These are phyloP conservation scores for Choricystis sp. DNA, from an alignment of 139 green algal species.

Conservation along the genomic window DNA sequence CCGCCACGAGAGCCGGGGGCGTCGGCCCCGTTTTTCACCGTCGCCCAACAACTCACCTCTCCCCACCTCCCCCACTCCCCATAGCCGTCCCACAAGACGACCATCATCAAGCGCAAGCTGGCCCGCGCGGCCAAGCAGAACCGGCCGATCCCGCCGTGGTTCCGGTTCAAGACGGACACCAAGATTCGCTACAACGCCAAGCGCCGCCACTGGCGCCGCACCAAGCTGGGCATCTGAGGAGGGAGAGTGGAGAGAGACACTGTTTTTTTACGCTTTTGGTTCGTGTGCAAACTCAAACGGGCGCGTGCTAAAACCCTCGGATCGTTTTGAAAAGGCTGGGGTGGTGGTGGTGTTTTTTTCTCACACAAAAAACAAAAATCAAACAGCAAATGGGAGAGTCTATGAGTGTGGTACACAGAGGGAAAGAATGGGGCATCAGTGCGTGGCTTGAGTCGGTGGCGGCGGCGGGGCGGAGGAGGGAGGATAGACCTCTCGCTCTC, in stretches of 20 bases:
- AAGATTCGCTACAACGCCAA: slow-evolving; percentile 96
- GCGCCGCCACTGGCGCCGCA: slow-evolving; percentile 84
- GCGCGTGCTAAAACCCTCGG: not conserved
- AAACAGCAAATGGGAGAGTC: too few species aligned
- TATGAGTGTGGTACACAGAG: too few species aligned
- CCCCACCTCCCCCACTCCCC: slow-evolving; percentile 1
- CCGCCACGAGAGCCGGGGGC: too few species aligned
- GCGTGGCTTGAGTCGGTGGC: too few species aligned
- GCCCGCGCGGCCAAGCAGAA: slow-evolving; percentile 97
- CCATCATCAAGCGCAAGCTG: slow-evolving; percentile 77
- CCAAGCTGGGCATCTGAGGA: slow-evolving; percentile 72
- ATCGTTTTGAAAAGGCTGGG: not conserved
- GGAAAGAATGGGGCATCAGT: too few species aligned
- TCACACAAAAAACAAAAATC: not conserved
- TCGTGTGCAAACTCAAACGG: not conserved
- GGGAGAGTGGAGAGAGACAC: not conserved
- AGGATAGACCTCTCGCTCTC: too few species aligned
- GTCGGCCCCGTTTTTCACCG: too few species aligned
- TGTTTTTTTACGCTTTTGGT: not conserved
- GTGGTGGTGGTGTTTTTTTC: not conserved
- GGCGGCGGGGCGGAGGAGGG: too few species aligned
- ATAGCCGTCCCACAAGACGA: slow-evolving; percentile 81
- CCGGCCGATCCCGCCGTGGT: slow-evolving; percentile 90
- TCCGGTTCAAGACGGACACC: slow-evolving; percentile 84
- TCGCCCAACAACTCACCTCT: not conserved